phyloP scores from a whole-genome alignment of 2,329 filamentous ascomycete genomes.

The Hyphodiscus sp. region DNA sequence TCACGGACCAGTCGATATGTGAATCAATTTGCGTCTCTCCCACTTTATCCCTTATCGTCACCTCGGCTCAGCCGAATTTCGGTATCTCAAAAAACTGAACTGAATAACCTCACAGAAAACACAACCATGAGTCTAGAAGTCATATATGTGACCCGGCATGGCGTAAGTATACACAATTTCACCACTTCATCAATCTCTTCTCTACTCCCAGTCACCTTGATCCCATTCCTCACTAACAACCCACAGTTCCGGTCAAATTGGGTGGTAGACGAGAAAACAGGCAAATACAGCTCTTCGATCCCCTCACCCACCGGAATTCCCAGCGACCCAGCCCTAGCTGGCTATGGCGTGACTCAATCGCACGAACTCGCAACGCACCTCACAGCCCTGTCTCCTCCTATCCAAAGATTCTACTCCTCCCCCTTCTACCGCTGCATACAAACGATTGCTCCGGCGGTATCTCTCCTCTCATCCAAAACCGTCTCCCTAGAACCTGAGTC shows the following conservation, averaged over 20 bases:
- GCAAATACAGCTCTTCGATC: slow-evolving; percentile 67
- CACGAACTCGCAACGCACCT: slow-evolving; percentile 67
- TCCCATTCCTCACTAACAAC: background rate
- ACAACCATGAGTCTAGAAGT: slow-evolving; percentile 44
- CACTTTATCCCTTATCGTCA: slow-evolving; percentile 7
- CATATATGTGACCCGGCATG: slow-evolving; percentile 70
- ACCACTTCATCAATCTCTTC: slow-evolving; percentile 2
- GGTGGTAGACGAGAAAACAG: slow-evolving; percentile 75
- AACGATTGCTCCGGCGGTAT: slow-evolving; percentile 66
- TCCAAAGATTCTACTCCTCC: slow-evolving; percentile 74
- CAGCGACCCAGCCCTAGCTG: slow-evolving; percentile 79
- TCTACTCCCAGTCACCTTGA: slow-evolving; percentile 9
- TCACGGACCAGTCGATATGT: too few species aligned
- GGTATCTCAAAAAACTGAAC: slow-evolving; percentile 2
- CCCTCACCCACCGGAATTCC: slow-evolving; percentile 81
- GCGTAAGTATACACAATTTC: slow-evolving; percentile 46
- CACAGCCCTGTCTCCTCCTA: slow-evolving; percentile 52
- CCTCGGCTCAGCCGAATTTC: slow-evolving; percentile 18
- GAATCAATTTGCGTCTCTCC: slow-evolving; percentile 17
- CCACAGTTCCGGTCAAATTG: slow-evolving; percentile 82
- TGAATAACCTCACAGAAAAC: slow-evolving; percentile 5
- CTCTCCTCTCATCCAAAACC: slow-evolving; percentile 32
- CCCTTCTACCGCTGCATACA: slow-evolving; percentile 86
- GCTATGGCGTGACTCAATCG: slow-evolving; percentile 80
- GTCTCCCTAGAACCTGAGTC: slow-evolving; percentile 25